A percentile compares a stretch with the other conserved stretches of the same genome.
These are phyloP conservation scores for Fusarium cyanostomum DNA, from an alignment of 2,329 filamentous ascomycete genomes.

Conservation along the genomic window DNA sequence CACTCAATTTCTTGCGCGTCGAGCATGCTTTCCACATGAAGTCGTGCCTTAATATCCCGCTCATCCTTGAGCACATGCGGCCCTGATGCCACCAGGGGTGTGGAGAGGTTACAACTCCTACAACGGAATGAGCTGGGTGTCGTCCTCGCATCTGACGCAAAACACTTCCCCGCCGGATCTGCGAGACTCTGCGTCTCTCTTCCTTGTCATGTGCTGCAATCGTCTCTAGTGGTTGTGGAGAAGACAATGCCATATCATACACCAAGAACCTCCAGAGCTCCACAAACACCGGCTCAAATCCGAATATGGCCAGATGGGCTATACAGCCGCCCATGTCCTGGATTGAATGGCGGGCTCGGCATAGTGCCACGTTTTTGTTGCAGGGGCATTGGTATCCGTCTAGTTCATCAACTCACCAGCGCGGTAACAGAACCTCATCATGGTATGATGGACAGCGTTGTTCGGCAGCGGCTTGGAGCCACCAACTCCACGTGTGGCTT, in stretches of 20 bases:
- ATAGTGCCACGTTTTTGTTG: slow-evolving; percentile 25
- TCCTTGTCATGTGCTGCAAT: slow-evolving; percentile 9
- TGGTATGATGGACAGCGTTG: slow-evolving; percentile 33
- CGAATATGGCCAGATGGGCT: slow-evolving; percentile 27
- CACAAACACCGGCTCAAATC: slow-evolving; percentile 21
- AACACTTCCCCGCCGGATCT: too few relatives aligned
- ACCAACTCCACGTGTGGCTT: slow-evolving; percentile 29
- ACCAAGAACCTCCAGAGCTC: slow-evolving; percentile 15
- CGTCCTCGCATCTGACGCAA: too few relatives aligned
- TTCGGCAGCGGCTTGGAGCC: slow-evolving; percentile 18
- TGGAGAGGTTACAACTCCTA: too few relatives aligned
- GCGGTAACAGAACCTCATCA: slow-evolving; percentile 17
- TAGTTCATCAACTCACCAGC: slow-evolving; percentile 24
- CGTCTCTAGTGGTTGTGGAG: slow-evolving; percentile 12
- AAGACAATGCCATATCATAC: slow-evolving; percentile 14
- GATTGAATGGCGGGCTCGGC: slow-evolving; percentile 17
- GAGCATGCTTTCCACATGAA: slow-evolving; percentile 16
- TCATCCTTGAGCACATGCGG: neutral
- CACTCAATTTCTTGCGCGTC: slow-evolving; percentile 14
- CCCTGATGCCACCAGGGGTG: slow-evolving; percentile 1
- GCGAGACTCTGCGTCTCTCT: too few relatives aligned
- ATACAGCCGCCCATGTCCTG: slow-evolving; percentile 26
- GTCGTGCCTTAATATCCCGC: slow-evolving; percentile 34
- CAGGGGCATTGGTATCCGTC: slow-evolving; percentile 22
- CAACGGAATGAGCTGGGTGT: too few relatives aligned